A percentile compares a stretch with the other conserved stretches of the same genome.
These are phyloP conservation scores for Aspergillus nomiae DNA, from an alignment of 2,329 filamentous ascomycete genomes.

Conservation along the genomic window DNA sequence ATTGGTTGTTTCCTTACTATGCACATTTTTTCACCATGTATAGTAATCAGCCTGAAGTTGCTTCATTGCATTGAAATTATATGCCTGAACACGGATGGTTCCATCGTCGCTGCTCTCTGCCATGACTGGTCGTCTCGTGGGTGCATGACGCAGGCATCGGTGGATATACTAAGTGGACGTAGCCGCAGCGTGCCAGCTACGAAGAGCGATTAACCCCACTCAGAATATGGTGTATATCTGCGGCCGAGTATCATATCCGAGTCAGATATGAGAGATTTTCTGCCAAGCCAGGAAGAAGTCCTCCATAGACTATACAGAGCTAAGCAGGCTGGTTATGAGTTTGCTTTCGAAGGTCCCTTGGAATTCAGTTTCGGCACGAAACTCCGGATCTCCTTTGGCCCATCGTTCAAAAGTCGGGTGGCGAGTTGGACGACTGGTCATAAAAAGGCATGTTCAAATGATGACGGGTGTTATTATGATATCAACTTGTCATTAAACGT, in stretches of 20 bases:
- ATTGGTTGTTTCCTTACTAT: background rate
- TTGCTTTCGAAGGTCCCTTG: background rate
- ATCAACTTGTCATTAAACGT: background rate
- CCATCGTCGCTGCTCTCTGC: no score
- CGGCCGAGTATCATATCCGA: background rate
- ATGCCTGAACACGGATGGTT: background rate
- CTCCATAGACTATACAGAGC: background rate
- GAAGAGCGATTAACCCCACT: background rate
- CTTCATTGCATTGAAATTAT: background rate
- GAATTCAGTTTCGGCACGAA: background rate
- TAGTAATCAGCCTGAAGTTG: background rate
- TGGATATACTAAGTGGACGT: background rate
- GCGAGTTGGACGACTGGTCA: background rate
- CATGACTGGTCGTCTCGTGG: background rate
- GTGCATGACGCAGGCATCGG: background rate
- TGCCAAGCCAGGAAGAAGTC: background rate
- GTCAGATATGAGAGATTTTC: background rate
- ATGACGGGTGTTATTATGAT: background rate
- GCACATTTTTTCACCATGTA: background rate
- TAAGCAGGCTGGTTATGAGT: background rate
- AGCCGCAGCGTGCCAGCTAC: background rate
- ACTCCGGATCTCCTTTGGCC: background rate
- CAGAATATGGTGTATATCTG: background rate
- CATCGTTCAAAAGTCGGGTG: background rate
- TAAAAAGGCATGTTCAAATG: background rate